Percentiles rank a stretch among this genome's conserved stretches.
These are phyloP conservation scores for Crucihimalaya himalaica DNA, from an alignment of 345 rosid species.

Conservation along the genomic window DNA sequence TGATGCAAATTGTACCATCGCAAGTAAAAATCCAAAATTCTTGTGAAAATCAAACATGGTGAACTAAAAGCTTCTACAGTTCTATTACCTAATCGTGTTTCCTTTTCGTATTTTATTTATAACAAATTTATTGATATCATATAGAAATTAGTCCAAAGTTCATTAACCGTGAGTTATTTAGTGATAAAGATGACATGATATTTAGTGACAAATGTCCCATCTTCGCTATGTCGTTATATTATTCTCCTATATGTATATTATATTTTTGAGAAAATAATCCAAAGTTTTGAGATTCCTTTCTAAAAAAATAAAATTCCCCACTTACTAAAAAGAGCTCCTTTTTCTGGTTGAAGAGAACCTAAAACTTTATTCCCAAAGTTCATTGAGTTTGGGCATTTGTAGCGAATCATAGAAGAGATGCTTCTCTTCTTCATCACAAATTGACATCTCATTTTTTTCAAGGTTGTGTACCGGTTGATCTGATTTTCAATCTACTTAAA, in stretches of 20 bases:
- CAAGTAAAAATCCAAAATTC: slow-evolving; percentile 7
- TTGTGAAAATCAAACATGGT: background rate
- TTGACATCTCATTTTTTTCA: background rate
- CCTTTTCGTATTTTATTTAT: background rate
- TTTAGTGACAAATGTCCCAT: slow-evolving; percentile 20
- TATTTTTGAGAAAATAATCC: slow-evolving; percentile 1
- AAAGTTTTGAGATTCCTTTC: slow-evolving; percentile 20
- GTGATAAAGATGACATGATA: background rate
- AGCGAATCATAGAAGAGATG: slow-evolving; percentile 33
- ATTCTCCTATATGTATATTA: slow-evolving; percentile 9
- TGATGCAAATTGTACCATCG: slow-evolving; percentile 14
- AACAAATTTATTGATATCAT: background rate
- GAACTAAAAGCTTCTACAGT: background rate
- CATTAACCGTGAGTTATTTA: background rate
- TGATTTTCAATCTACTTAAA: background rate
- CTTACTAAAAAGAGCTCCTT: slow-evolving; percentile 23
- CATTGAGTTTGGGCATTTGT: slow-evolving; percentile 34
- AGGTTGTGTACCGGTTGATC: background rate
- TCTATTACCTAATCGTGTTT: background rate
- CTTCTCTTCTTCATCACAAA: slow-evolving; percentile 30
- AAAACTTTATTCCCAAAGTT: slow-evolving; percentile 35
- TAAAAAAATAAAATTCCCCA: slow-evolving; percentile 11
- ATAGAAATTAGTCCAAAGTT: slow-evolving; percentile 6
- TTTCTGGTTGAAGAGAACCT: slow-evolving; percentile 30
- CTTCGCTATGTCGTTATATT: background rate